These are phyloP conservation scores for Cucurbita pepo DNA, from an alignment of 306 rosid genomes.

Conservation along the genomic window DNA sequence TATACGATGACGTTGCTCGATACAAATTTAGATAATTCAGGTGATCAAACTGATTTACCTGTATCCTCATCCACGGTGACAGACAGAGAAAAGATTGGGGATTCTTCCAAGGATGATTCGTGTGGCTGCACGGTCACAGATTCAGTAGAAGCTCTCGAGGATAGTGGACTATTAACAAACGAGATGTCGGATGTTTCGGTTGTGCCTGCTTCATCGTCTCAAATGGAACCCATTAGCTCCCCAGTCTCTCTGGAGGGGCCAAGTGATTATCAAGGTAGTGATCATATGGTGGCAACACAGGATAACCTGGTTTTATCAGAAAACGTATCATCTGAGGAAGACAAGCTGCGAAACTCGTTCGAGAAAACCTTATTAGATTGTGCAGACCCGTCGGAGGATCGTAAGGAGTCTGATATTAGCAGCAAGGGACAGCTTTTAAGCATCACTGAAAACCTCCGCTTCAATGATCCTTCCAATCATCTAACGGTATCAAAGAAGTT, in stretches of 20 bases:
- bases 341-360: slow-evolving; percentile 2
- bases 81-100: background rate
- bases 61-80: background rate
- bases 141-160: background rate
- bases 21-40: background rate
- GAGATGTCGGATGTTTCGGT: background rate
- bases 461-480: background rate
- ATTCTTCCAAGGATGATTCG: background rate
- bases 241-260: background rate
- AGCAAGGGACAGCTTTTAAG: background rate
- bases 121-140: background rate
- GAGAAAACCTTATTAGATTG: slow-evolving; percentile 1
- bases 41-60: background rate
- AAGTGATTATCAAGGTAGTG: background rate
- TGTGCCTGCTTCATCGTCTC: background rate
- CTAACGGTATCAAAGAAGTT: background rate
- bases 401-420: slow-evolving; percentile 1
- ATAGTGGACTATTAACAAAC: background rate
- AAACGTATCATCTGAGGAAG: background rate
- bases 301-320: background rate
- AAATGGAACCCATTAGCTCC: background rate
- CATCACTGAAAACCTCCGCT: background rate
- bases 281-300: slow-evolving; percentile 1
- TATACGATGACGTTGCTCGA: background rate
- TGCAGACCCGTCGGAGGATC: slow-evolving; percentile 5